Conservation (phyloP, 1,284 basidiomycete species). For the Pseudozyma sp. region DNA sequence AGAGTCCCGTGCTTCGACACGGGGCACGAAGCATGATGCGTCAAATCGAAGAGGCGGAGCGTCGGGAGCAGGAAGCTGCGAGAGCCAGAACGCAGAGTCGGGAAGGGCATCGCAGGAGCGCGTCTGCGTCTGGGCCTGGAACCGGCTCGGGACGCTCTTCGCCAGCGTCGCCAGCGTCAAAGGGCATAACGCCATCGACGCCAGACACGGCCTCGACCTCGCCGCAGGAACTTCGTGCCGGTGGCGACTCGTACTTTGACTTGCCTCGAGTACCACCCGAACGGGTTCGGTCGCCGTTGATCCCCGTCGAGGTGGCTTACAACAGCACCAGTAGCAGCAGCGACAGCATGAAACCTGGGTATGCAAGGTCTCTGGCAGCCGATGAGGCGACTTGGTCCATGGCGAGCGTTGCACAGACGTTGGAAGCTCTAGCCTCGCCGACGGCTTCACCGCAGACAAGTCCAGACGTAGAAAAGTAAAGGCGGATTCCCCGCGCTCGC, state of each 20-base stretch:
- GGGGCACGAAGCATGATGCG: constrained; percentile 50
- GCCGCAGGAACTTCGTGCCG: constrained; percentile 18
- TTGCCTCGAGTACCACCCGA: constrained; percentile 16
- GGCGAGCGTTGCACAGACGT: constrained; percentile 15
- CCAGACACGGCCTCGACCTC: constrained; percentile 19
- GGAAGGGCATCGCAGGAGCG: not conserved
- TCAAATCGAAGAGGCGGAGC: constrained; percentile 47
- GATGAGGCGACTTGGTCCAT: constrained; percentile 12
- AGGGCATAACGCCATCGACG: constrained; percentile 28
- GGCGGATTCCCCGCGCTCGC: not conserved
- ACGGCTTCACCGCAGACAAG: constrained; percentile 5
- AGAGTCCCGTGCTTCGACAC: constrained; percentile 30
- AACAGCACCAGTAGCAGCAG: not conserved
- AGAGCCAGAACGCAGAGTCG: constrained; percentile 20
- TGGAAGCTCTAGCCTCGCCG: constrained; percentile 26
- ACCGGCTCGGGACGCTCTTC: constrained; percentile 28
- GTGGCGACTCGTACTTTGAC: constrained; percentile 26
- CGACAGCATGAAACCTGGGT: constrained; percentile 1
- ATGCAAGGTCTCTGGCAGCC: not conserved
- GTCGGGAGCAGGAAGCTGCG: constrained; percentile 30
- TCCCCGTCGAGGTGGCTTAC: constrained; percentile 18
- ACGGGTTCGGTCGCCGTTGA: constrained; percentile 37
- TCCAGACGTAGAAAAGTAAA: not conserved
- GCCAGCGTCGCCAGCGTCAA: constrained; percentile 19
- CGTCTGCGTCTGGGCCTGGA: constrained; percentile 14